Evolutionary conservation across 345 rosid species (phyloP).

Genomic region (Melaleuca alternifolia): DNA sequence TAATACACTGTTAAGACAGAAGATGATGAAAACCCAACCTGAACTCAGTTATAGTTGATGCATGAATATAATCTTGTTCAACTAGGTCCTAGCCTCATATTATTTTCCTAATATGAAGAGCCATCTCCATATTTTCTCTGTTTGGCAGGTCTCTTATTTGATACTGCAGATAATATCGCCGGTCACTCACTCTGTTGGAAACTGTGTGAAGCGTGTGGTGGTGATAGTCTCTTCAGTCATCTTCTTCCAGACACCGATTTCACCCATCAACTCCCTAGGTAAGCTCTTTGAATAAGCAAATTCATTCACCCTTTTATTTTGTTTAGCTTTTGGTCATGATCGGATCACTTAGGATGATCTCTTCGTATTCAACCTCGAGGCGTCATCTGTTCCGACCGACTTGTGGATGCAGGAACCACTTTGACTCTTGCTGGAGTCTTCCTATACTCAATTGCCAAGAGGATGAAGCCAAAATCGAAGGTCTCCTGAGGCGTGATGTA

Average conservation of each 20-base stretch:
- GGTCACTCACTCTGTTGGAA: conserved; percentile 80
- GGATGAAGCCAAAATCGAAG: conserved; percentile 31
- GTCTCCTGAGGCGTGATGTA: conserved; percentile 9
- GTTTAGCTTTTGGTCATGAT: neutral
- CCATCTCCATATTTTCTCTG: neutral
- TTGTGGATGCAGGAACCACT: conserved; percentile 47
- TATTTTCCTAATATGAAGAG: neutral
- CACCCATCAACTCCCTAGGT: conserved; percentile 60
- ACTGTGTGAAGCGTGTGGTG: conserved; percentile 74
- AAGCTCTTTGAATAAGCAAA: neutral
- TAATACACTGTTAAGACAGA: neutral
- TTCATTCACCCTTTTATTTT: neutral
- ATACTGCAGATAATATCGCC: conserved; percentile 76
- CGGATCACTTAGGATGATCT: neutral
- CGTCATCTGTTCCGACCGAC: neutral
- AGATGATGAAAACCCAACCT: neutral
- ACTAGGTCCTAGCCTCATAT: neutral
- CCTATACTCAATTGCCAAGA: conserved; percentile 51
- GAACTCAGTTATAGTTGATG: neutral
- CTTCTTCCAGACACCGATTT: conserved; percentile 61
- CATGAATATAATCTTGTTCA: neutral
- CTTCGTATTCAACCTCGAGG: neutral
- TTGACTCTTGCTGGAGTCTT: conserved; percentile 72
- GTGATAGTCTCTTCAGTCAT: conserved; percentile 61
- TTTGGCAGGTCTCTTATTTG: conserved; percentile 60